Conservation (phyloP, 345 rosid genomes). For the Bretschneidera sinensis region DNA sequence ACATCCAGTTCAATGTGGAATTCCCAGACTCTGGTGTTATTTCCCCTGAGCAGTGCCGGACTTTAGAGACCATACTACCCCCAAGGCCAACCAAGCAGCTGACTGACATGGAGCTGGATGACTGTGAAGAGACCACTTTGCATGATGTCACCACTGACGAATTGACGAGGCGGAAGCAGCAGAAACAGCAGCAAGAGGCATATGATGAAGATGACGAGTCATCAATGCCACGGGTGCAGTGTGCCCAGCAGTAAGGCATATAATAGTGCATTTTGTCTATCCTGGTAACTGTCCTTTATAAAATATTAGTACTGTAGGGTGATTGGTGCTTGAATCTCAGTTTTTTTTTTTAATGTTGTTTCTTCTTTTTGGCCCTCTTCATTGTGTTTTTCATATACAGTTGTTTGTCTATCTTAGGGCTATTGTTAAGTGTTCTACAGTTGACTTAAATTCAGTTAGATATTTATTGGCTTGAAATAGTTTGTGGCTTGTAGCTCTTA, state of each 20-base stretch:
- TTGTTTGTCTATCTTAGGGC: no score
- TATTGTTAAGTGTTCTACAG: no score
- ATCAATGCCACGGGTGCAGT: constrained; percentile 51
- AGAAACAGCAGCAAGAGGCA: constrained; percentile 60
- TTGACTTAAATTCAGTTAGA: no score
- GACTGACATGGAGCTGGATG: constrained; percentile 60
- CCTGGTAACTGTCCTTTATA: neutral
- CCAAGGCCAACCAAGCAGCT: constrained; percentile 26
- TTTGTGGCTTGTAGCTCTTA: no score
- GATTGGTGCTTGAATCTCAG: no score
- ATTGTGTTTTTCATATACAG: no score
- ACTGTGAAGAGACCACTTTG: constrained; percentile 66
- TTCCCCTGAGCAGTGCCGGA: constrained; percentile 41
- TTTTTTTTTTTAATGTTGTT: no score
- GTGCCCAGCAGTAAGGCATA: constrained; percentile 55
- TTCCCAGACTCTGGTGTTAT: constrained; percentile 52
- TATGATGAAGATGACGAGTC: constrained; percentile 59
- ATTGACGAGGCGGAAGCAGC: constrained; percentile 48
- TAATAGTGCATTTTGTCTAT: neutral
- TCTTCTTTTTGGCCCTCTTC: no score
- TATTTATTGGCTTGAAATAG: no score
- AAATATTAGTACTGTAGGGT: neutral
- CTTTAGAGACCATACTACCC: constrained; percentile 51
- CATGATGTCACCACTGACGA: constrained; percentile 62
- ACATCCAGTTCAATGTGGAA: constrained; percentile 52